Evolutionary conservation across 495 filamentous ascomycete genomes (phyloP), one percentile per base, ranked within the genome.

Genomic region (Aspergillus haitiensis): DNA sequence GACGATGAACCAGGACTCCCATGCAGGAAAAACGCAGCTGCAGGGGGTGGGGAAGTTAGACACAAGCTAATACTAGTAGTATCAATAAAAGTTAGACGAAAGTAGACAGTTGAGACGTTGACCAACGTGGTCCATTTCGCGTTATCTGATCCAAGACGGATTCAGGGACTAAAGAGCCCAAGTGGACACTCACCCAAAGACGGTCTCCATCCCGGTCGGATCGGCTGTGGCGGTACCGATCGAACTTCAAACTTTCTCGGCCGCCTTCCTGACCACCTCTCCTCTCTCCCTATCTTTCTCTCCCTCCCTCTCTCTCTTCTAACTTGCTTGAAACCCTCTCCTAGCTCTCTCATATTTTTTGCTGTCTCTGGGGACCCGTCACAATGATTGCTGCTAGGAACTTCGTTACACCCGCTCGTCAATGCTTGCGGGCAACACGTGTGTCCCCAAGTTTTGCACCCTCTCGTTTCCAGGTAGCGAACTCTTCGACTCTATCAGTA

Each of bases 361-460:
- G 64, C 39, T 62, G 60, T 62, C 61, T 58, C 55, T 56, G 58
- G 67, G 71, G 69, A 53, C 55, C 56, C 52, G 65, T 77, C 75
- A 81, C 61, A 53, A 88, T 88, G 85, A 74, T 86, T 64, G 79
- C 82, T 70, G 72, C 75, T 63, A 82, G 84, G 67, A 81, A 78
- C 65, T 77, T 88, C 64, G 75, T 78, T 62, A 71, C 69, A 36
- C 73, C 78, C 62, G 81, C 77, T 62, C 79, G 83, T 62, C 81
- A 84, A 78, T 84, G 79, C 73, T 68, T 85, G 72, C 82, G 81
- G 58, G 71, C 71, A 61, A 69, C 70, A 66, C 78, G 71, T 70
- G 75, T 77, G 68, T 64, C 75, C 52, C 78, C 77, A 63, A 75
- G 73, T 63, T 75, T 75, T 68, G 66, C 73, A 50, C 76, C 76